Evolutionary conservation across 2,329 filamentous ascomycete genomes (phyloP).

Genomic region (Madurella mycetomatis): DNA sequence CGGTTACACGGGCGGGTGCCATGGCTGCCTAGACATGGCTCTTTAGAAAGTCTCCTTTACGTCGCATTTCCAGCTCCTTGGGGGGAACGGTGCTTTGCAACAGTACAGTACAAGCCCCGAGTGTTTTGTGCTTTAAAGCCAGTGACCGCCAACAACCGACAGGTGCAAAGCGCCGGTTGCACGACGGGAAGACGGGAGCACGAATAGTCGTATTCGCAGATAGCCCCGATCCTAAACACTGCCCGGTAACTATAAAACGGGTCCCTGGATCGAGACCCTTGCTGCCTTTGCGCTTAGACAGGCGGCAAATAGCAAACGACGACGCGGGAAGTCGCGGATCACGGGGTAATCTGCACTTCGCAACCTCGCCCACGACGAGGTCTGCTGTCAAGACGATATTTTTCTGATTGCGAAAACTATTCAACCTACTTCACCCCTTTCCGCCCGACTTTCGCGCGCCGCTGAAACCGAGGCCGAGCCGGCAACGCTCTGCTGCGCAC

Average conservation of each 20-base stretch:
- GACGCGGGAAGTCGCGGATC: conserved; percentile 2
- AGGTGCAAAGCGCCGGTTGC: too few species aligned
- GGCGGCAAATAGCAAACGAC: not conserved
- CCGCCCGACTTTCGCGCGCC: not conserved
- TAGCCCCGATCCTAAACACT: not conserved
- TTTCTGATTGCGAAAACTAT: not conserved
- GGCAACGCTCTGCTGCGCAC: not conserved
- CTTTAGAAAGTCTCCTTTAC: too few species aligned
- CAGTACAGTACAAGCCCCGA: too few species aligned
- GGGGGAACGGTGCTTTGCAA: too few species aligned
- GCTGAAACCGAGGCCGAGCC: not conserved
- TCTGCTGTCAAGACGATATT: not conserved
- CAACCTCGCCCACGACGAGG: not conserved
- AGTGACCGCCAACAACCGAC: too few species aligned
- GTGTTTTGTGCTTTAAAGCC: too few species aligned
- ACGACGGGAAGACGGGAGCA: too few species aligned
- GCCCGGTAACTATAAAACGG: not conserved
- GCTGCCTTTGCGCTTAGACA: conserved; percentile 12
- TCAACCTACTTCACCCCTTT: not conserved
- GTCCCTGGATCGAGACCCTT: conserved; percentile 7
- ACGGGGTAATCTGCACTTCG: not conserved
- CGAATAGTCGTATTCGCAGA: too few species aligned
- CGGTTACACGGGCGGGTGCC: too few species aligned
- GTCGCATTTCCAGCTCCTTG: too few species aligned
- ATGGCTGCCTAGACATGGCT: too few species aligned